A percentile compares a stretch with the other conserved stretches of the same genome.
Conservation (phyloP, 129 eudicot genomes). For the Flaveria trinervia region DNA sequence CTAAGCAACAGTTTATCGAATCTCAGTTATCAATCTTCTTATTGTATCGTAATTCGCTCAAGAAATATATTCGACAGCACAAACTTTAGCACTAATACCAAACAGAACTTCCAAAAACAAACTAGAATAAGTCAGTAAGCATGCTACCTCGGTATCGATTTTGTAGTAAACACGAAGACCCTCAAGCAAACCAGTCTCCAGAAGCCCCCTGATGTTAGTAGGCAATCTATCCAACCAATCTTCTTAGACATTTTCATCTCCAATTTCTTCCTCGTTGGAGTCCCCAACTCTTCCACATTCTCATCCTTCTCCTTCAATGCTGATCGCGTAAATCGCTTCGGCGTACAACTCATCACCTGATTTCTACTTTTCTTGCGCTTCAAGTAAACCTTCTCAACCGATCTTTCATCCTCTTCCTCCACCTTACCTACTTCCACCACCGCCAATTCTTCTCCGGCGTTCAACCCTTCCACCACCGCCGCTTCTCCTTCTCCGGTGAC, state of each 20-base stretch:
- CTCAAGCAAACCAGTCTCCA: conserved; percentile 88
- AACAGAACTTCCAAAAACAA: conserved; percentile 4
- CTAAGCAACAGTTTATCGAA: conserved; percentile 16
- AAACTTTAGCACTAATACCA: conserved; percentile 6
- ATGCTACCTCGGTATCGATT: conserved; percentile 51
- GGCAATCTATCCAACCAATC: conserved; percentile 52
- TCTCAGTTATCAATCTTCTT: background rate
- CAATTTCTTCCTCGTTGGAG: conserved; percentile 44
- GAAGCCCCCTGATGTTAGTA: conserved; percentile 65
- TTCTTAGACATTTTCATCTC: conserved; percentile 69
- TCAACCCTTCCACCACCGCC: background rate
- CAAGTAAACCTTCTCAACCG: conserved; percentile 27
- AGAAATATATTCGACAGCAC: background rate
- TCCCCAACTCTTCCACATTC: conserved; percentile 32
- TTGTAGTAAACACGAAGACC: conserved; percentile 80
- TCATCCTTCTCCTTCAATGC: conserved; percentile 46
- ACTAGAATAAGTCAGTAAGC: conserved; percentile 1
- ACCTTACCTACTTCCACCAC: conserved; percentile 4
- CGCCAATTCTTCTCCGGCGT: background rate
- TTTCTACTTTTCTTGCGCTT: conserved; percentile 21
- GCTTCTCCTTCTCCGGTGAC: conserved; percentile 18
- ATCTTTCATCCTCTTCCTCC: conserved; percentile 17
- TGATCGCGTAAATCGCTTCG: conserved; percentile 71
- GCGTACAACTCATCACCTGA: conserved; percentile 8
- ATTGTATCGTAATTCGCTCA: background rate